These are phyloP conservation scores for Mycena crocata DNA, from an alignment of 768 basidiomycete genomes.

Conservation along the genomic window DNA sequence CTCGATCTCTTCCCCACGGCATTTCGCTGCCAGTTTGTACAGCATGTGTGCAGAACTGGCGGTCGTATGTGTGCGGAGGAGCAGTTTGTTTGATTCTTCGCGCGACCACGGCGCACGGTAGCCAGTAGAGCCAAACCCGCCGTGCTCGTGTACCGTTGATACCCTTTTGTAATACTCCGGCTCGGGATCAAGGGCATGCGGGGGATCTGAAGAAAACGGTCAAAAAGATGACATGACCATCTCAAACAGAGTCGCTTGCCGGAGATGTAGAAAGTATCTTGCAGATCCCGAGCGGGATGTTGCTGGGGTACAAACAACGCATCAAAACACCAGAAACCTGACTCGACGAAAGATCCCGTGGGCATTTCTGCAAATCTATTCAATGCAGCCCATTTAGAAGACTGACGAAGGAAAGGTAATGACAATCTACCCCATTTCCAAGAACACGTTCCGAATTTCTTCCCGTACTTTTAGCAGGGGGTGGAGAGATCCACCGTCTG, in stretches of 20 bases:
- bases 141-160: constrained; percentile 84
- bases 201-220: constrained; percentile 69
- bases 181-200: constrained; percentile 78
- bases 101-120: constrained; percentile 97
- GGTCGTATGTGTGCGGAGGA: constrained; percentile 97
- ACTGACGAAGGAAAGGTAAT: neutral
- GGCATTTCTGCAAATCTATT: constrained; percentile 98
- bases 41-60: constrained; percentile 95
- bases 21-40: constrained; percentile 89
- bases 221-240: neutral
- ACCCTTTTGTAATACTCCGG: constrained; percentile 89
- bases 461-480: constrained; percentile 97
- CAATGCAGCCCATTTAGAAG: constrained; percentile 1
- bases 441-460: constrained; percentile 96
- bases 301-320: constrained; percentile 98
- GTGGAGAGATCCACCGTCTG: constrained; percentile 92
- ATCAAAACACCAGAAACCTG: constrained; percentile 99
- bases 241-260: constrained; percentile 55
- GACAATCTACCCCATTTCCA: constrained; percentile 93
- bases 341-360: constrained; percentile 94
- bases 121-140: constrained; percentile 93
- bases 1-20: constrained; percentile 67
- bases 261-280: constrained; percentile 99
- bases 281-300: constrained; percentile 96
- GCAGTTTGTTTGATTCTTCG: constrained; percentile 90